Conservation (phyloP, 2,329 filamentous ascomycete genomes). For the Truncatella angustata region DNA sequence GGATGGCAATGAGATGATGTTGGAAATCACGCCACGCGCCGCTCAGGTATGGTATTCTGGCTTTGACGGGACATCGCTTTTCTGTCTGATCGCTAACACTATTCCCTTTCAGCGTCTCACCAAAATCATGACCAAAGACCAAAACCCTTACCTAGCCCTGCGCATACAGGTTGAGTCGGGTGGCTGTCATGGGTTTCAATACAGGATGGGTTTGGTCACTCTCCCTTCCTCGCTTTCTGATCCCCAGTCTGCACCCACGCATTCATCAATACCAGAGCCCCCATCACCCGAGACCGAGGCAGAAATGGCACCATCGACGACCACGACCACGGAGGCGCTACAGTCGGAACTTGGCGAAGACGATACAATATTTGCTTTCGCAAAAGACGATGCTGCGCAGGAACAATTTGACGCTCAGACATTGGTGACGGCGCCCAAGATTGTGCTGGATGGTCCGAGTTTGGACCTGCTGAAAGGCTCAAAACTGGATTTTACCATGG, state of each 20-base stretch:
- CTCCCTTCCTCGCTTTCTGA: constrained; percentile 38
- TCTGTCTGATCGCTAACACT: neutral
- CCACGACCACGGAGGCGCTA: constrained; percentile 17
- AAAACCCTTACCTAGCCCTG: constrained; percentile 79
- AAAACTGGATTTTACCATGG: constrained; percentile 94
- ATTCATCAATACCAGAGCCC: constrained; percentile 23
- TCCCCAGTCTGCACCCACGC: constrained; percentile 19
- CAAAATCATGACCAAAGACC: constrained; percentile 70
- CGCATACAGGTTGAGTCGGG: constrained; percentile 90
- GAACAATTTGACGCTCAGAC: constrained; percentile 9
- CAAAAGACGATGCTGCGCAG: constrained; percentile 45
- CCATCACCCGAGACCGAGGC: constrained; percentile 27
- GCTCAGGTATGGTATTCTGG: constrained; percentile 58
- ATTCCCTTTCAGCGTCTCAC: constrained; percentile 58
- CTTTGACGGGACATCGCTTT: neutral
- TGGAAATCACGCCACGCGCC: constrained; percentile 83
- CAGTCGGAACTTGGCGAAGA: constrained; percentile 55
- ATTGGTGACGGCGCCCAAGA: constrained; percentile 56
- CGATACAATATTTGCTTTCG: constrained; percentile 81
- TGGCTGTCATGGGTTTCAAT: constrained; percentile 97
- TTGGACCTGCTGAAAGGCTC: constrained; percentile 88
- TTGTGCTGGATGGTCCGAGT: constrained; percentile 85
- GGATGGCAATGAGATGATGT: constrained; percentile 76
- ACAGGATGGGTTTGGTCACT: constrained; percentile 82
- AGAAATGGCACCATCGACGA: constrained; percentile 26